Evolutionary conservation across 257 asterid species (phyloP).

Genomic region (Rubia yunnanensis): DNA sequence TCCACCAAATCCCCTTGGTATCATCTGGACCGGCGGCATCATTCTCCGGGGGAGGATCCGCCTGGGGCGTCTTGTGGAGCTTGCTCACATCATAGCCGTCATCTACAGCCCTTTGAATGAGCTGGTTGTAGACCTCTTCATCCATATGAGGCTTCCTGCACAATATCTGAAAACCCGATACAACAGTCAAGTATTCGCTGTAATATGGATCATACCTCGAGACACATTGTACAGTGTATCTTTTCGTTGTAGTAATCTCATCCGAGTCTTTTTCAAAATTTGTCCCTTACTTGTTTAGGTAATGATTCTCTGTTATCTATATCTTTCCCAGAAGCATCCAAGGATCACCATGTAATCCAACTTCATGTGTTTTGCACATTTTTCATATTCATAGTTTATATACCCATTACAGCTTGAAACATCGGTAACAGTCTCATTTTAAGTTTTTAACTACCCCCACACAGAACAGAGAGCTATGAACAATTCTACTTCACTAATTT

Average conservation of each 20-base stretch:
- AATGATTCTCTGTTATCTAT: not conserved
- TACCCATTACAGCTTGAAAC: not conserved
- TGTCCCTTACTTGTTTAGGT: not conserved
- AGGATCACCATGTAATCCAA: not conserved
- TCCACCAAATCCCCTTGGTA: constrained; percentile 74
- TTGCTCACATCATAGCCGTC: constrained; percentile 76
- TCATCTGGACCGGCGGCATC: constrained; percentile 39
- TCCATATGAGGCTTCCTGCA: constrained; percentile 41
- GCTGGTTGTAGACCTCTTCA: constrained; percentile 41
- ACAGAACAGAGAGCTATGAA: too few relatives aligned
- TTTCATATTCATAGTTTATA: not conserved
- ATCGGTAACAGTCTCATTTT: too few relatives aligned
- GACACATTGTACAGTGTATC: not conserved
- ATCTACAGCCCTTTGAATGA: constrained; percentile 46
- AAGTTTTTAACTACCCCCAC: too few relatives aligned
- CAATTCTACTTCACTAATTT: too few relatives aligned
- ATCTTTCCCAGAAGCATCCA: not conserved
- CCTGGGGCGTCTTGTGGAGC: constrained; percentile 57
- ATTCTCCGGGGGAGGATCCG: constrained; percentile 44
- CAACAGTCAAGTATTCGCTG: not conserved
- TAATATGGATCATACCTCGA: not conserved
- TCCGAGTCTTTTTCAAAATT: not conserved
- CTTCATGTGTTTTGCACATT: not conserved
- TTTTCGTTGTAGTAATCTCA: too few relatives aligned
- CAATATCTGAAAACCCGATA: constrained; percentile 38